Base-by-base conservation (phyloP, 2,329 filamentous ascomycete species). In the Septoria petroselini region DNA sequence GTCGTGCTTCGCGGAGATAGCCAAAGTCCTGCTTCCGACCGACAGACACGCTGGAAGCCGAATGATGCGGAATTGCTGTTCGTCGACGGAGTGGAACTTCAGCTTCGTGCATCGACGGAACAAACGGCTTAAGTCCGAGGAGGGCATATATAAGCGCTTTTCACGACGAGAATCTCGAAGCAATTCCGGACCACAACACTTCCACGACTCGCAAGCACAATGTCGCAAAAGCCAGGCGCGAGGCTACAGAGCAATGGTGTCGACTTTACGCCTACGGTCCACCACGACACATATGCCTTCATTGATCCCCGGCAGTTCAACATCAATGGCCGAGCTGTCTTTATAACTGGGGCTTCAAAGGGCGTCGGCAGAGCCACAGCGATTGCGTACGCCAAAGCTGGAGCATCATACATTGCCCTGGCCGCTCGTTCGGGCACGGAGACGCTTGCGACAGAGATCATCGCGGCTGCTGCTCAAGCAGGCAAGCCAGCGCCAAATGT, bases 351-450 rank as follows among this genome's bases (percentile, higher is more conserved):
- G 3, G 62, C 62, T 4, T 57, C 55, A 7, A 57, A 56, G 23
- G 64, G 64, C 17, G 56, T 65, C 25, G 80, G 81, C 5, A 70
- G 70, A 3, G 72, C 74, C 11, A 78, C 74, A 3, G 80, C 79
- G 1, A 60, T 78, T 12, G 73, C 76, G 9, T 84, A 76, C 58
- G 81, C 80, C 15, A 67, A 68, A 55, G 79, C 81, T 3, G 76
- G 77, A 2, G 76, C 73, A 18, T 71, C 75, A 0, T 61, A 68
- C 21, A 79, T 85, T 48, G 76, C 75, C 19, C 67, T 84, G 17
- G 73, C 68, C 7, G 80, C 79, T 0, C 75, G 81, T 17, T 77
- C 74, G 2, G 58, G 66, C n/a, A 66, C 79, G 4, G 59, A 67
- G 4, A 64, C 68, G 0, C 61, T 75, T 0, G 63, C 63, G 14